These are phyloP conservation scores for Lentinula edodes DNA, from an alignment of 768 basidiomycete species.

Conservation along the genomic window DNA sequence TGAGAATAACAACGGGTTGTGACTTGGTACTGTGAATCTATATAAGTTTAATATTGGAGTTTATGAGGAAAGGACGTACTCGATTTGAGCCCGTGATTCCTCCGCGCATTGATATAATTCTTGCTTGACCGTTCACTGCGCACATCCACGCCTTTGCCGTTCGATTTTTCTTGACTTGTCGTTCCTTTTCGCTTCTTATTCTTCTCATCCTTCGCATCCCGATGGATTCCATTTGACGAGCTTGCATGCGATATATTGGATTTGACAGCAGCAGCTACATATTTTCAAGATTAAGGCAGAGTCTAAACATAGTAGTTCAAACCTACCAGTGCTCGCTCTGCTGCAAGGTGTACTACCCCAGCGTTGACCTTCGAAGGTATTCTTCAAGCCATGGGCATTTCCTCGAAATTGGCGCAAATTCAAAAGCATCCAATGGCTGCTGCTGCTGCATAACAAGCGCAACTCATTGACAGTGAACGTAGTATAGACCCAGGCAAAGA, in stretches of 20 bases:
- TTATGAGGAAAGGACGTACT: neutral
- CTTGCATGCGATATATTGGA: neutral
- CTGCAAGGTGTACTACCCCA: neutral
- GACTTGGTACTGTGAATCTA: neutral
- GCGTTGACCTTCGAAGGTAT: neutral
- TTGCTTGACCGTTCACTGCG: neutral
- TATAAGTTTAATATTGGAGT: neutral
- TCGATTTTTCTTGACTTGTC: neutral
- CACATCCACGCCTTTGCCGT: neutral
- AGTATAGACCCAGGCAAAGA: neutral
- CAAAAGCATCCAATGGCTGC: neutral
- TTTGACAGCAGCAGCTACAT: neutral
- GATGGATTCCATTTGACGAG: neutral
- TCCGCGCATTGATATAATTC: neutral
- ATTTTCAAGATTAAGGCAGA: neutral
- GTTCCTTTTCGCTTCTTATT: neutral
- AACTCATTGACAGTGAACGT: neutral
- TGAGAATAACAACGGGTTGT: neutral
- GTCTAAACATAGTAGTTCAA: neutral
- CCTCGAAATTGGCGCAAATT: neutral
- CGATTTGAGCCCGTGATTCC: neutral
- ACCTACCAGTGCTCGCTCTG: neutral
- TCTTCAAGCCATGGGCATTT: neutral
- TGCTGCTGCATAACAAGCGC: neutral
- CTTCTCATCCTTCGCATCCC: neutral